phyloP scores from a whole-genome alignment of 2,329 filamentous ascomycete genomes.

The Hirsutella minnesotensis region DNA sequence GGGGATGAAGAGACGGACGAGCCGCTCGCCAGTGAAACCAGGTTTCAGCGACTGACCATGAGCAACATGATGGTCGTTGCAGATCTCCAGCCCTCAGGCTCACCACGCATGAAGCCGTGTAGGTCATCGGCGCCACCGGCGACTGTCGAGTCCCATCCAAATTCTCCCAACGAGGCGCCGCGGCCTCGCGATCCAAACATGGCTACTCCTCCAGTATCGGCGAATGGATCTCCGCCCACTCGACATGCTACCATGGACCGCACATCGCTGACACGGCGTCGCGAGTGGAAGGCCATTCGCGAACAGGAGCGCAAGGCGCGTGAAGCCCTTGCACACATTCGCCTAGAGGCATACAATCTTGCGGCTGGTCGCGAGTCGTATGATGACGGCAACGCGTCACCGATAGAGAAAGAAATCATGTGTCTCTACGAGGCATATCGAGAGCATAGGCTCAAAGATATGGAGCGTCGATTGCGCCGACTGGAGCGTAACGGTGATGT shows the following conservation, averaged over 20 bases:
- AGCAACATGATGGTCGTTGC: constrained; percentile 27
- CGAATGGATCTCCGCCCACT: constrained; percentile 15
- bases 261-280: constrained; percentile 18
- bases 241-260: constrained; percentile 13
- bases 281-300: constrained; percentile 20
- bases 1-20: neutral
- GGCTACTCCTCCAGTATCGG: constrained; percentile 19
- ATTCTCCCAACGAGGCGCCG: neutral
- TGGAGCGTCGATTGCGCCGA: constrained; percentile 32
- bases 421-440: constrained; percentile 27
- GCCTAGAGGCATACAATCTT: neutral
- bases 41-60: constrained; percentile 12
- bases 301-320: constrained; percentile 14
- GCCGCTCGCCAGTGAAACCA: neutral
- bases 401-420: constrained; percentile 21
- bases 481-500: constrained; percentile 35
- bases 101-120: neutral
- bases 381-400: constrained; percentile 10
- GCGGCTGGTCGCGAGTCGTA: constrained; percentile 7
- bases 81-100: constrained; percentile 20
- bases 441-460: constrained; percentile 30
- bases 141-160: neutral
- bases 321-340: constrained; percentile 4
- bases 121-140: neutral
- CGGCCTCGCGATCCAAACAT: constrained; percentile 5